These are phyloP conservation scores for Chimonanthus salicifolius DNA, from an alignment of 164 flowering plant species.

Conservation along the genomic window DNA sequence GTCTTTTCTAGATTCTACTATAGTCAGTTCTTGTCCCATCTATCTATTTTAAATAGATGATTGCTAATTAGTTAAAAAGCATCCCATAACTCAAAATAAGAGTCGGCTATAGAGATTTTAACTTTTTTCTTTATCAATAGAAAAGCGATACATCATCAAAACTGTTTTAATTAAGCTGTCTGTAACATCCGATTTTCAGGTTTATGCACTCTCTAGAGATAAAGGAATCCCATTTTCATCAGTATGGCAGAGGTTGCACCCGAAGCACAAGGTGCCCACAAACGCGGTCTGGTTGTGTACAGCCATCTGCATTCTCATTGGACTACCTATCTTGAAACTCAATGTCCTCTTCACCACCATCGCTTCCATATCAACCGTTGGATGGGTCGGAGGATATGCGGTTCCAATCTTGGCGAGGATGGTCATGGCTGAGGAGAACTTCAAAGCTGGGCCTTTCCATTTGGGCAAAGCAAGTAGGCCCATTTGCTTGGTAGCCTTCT, in stretches of 20 bases:
- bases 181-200: constrained; percentile 24
- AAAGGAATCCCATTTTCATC: constrained; percentile 60
- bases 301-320: constrained; percentile 60
- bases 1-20: no score
- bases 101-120: no score
- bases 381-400: constrained; percentile 83
- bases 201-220: constrained; percentile 67
- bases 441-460: constrained; percentile 58
- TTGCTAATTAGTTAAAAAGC: no score
- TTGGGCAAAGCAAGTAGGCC: constrained; percentile 61
- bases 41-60: no score
- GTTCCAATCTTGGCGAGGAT: constrained; percentile 69
- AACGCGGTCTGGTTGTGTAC: constrained; percentile 83
- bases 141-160: no score
- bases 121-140: no score
- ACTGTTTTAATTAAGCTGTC: no score
- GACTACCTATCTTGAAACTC: constrained; percentile 58
- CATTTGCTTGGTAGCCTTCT: constrained; percentile 54
- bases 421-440: constrained; percentile 55
- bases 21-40: no score
- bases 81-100: no score
- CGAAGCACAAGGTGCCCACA: constrained; percentile 63
- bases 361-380: constrained; percentile 58
- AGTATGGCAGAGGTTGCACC: constrained; percentile 55
- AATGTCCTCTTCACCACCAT: constrained; percentile 64